Evolutionary conservation across 2,329 filamentous ascomycete genomes (phyloP).

Genomic region (Hypoxylon sp.): DNA sequence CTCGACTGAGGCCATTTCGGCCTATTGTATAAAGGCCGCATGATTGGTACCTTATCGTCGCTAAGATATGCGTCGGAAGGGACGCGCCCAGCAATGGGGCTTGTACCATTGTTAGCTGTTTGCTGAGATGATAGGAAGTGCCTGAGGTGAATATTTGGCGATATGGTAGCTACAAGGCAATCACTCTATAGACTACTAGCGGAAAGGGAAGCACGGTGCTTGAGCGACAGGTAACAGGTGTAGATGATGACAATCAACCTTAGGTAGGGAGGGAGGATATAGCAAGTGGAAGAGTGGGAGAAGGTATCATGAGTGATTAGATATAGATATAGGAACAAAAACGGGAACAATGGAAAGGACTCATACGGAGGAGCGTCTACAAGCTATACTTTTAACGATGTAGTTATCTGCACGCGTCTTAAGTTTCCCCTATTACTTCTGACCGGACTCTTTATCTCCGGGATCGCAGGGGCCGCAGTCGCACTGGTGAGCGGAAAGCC

Average conservation of each 20-base stretch:
- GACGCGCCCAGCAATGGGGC: conserved; percentile 36
- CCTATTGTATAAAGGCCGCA: conserved; percentile 40
- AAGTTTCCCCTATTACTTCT: conserved; percentile 20
- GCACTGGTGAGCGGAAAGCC: conserved; percentile 18
- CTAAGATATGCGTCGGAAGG: conserved; percentile 38
- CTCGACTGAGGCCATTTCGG: conserved; percentile 35
- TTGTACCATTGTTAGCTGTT: conserved; percentile 45
- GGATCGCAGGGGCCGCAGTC: conserved; percentile 43
- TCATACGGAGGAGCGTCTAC: conserved; percentile 24
- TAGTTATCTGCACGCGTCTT: not conserved
- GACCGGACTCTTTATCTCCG: conserved; percentile 44
- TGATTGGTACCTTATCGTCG: conserved; percentile 37
- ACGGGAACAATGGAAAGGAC: conserved; percentile 14
- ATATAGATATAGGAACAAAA: not conserved
- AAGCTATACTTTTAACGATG: conserved; percentile 31
- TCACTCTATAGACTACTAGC: not conserved
- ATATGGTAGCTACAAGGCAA: not conserved
- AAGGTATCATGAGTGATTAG: conserved; percentile 7
- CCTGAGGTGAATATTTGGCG: not conserved
- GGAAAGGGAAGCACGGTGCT: not conserved
- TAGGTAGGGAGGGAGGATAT: not conserved
- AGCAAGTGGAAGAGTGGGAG: not conserved
- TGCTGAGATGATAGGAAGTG: conserved; percentile 7
- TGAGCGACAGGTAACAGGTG: not conserved
- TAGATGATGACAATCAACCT: no score